Percentiles rank a stretch among this genome's conserved stretches.
Conservation (phyloP, 805 yeast species). For the Starmerella floris region DNA sequence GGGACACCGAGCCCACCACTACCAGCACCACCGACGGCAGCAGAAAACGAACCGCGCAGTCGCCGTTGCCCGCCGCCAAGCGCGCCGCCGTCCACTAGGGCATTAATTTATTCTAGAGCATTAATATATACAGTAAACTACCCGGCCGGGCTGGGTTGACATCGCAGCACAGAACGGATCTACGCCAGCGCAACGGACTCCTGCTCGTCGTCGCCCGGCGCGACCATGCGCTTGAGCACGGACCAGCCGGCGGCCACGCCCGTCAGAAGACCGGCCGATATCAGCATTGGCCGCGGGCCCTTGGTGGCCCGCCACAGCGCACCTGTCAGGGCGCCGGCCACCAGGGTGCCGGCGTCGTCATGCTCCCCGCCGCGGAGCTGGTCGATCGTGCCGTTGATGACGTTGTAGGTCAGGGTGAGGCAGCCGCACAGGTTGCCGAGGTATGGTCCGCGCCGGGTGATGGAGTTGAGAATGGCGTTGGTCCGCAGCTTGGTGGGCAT, state of each 20-base stretch:
- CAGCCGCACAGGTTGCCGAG: slow-evolving; percentile 94
- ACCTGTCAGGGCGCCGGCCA: slow-evolving; percentile 85
- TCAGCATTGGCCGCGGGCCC: slow-evolving; percentile 79
- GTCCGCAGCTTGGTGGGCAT: slow-evolving; percentile 70
- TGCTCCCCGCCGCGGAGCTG: slow-evolving; percentile 66
- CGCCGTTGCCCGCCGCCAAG: too few relatives aligned
- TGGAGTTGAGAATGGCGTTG: slow-evolving; percentile 79
- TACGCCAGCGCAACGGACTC: not conserved
- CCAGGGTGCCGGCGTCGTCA: slow-evolving; percentile 70
- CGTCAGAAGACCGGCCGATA: slow-evolving; percentile 74
- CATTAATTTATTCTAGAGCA: too few relatives aligned
- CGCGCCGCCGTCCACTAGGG: too few relatives aligned
- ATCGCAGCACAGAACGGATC: not conserved
- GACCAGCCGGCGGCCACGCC: slow-evolving; percentile 89
- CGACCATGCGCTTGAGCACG: slow-evolving; percentile 43
- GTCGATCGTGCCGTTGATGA: slow-evolving; percentile 69
- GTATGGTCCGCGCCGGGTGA: slow-evolving; percentile 92
- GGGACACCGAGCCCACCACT: too few relatives aligned
- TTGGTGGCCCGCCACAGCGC: slow-evolving; percentile 76
- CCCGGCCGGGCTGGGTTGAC: too few relatives aligned
- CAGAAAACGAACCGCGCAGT: too few relatives aligned
- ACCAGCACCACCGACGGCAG: too few relatives aligned
- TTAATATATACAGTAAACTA: too few relatives aligned
- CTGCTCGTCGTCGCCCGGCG: slow-evolving; percentile 19
- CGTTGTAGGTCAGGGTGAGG: slow-evolving; percentile 75